Evolutionary conservation across 2,329 filamentous ascomycete species (phyloP), one percentile per base, ranked within the genome.

Genomic region (Aspergillus latus): DNA sequence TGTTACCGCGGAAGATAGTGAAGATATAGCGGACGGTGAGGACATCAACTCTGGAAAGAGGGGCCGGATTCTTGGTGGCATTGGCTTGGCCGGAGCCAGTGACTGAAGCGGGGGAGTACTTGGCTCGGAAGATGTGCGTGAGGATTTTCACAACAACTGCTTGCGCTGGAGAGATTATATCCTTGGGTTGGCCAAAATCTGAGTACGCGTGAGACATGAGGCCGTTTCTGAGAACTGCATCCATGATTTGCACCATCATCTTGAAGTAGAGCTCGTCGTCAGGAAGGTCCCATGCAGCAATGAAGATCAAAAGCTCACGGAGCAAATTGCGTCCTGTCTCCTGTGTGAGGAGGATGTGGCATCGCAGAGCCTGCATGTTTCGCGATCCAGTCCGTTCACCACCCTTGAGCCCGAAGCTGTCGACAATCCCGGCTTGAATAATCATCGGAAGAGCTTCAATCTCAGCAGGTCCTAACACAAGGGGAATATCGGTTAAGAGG

Each of bases 401-500:
- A 15, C 87, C 88, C 44, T 87, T 88, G 6, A 85, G 76, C 0
- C 86, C 85, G 61, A 88, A 88, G 58, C 89, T 89, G 57, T 95
- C 90, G 21, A 96, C 85, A 52, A 97, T 95, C 60, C 92, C 95
- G 11, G 90, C 92, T 78, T 97, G 96, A 66, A 97, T 88, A 58
- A 97, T 95, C 92, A 97, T 96, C 54, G 96, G 93, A 52, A 97
- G 78, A 5, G 94, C 92, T 73, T 97, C 93, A 52, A 97, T 97
- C 74, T 97, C 93, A 54, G 92, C 92, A 0, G 93, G 93, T 43
- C 95, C 92, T 30, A 97, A 80, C 37, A 97, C 96, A 63, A 97
- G 89, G 30, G 93, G 93, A 10, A 97, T 91, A 71, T 97, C 93
- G 0, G 93, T 97, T 54, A 97, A 78, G 11, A 97, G 78, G 10